Base-by-base conservation (phyloP, 352 stramenopile genomes). In the Phytophthora constricta region DNA sequence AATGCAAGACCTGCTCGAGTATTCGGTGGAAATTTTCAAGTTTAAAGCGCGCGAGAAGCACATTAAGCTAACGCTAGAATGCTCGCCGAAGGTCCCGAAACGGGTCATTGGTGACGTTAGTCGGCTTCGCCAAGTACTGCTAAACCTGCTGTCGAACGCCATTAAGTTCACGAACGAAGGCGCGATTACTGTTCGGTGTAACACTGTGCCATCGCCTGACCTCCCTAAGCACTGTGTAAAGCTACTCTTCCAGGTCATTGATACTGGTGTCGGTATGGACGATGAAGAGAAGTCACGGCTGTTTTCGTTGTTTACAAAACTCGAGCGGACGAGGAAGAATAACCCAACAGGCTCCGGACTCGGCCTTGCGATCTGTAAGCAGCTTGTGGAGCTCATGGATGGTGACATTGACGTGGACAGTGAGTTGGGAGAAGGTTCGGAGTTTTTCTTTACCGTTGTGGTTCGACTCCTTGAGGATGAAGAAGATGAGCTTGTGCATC, bases 11-110 rank as follows among this genome's bases (percentile, higher is more conserved):
- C 28, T 84, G 49, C 53, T 90, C 17, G 86, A 97, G 39, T 89
- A 93, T 57, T 87, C 85, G 20, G 78, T 89, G 34, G 89, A 97
- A 45, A 88, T 91, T 50, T 95, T 97, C 70, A 81, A 89, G 58
- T 90, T 90, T 49, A 88, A 93, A 33, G 79, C 85, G 25, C 79
- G 82, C 10, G 84, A 93, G 58, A 92, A 92, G 51, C 78, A 90
- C 63, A 88, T 98, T 11, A 91, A 86, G 45, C 82, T 98, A 52
- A 82, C 78, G 53, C 66, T 90, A 25, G 65, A 90, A 41, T 82
- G 74, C 46, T 80, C 75, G 14, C 66, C 72, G 14, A 74, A 79
- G n/a, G 74, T 93, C 10, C 81, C 83, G 4, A 78, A 83, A 67
- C 74, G 70, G 23, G 66, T 86, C 13, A 76, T 86, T 53, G 84